Base-by-base conservation (phyloP, 176 grass and related monocot species). In the Saccharum officinarum region DNA sequence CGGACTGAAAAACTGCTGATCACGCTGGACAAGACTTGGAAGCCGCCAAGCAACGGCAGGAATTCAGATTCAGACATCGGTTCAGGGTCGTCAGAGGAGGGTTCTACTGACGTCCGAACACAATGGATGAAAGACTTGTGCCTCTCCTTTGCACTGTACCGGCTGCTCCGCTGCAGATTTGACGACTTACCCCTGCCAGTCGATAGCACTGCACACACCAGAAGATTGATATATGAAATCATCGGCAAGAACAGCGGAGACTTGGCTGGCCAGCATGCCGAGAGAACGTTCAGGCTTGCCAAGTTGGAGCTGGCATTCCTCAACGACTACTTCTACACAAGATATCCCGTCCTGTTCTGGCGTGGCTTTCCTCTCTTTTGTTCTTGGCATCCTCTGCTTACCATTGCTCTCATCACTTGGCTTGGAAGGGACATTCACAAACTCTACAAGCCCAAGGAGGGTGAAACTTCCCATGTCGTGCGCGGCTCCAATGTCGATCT, bases 301-400 rank as follows among this genome's bases (percentile, higher is more conserved):
- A 3, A 34, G 9, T 15, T 42, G 14, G 80, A 82, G 40, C 44
- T 82, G 5, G 31, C 44, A 3, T 82, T 69, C 14, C 39, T 71
- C 42, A 82, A 71, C 0, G 41, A 82, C 47, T 82, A 82, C 41
- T 69, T 82, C 11, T 82, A 71, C 69, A 69, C 80, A 9, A 82
- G 65, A 30, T 82, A 68, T 9, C 79, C 79, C 11, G 7, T 70
- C 9, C 44, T 82, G 0, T 82, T 82, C 63, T 82, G 36, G 36
- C 41, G 55, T 11, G 61, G 44, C 10, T 41, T 47, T 18, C 44
- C 64, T 1, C 22, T 69, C 0, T 0, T 47, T 9, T 10, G 31
- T 34, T 15, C 37, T 49, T 22, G 16, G 28, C 3, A 67, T 30
- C 33, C 67, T 37, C 3, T 17, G 28, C 2, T 37, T 20, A 55